Conservation (phyloP, 352 stramenopile species). For the Phytophthora palmivora region DNA sequence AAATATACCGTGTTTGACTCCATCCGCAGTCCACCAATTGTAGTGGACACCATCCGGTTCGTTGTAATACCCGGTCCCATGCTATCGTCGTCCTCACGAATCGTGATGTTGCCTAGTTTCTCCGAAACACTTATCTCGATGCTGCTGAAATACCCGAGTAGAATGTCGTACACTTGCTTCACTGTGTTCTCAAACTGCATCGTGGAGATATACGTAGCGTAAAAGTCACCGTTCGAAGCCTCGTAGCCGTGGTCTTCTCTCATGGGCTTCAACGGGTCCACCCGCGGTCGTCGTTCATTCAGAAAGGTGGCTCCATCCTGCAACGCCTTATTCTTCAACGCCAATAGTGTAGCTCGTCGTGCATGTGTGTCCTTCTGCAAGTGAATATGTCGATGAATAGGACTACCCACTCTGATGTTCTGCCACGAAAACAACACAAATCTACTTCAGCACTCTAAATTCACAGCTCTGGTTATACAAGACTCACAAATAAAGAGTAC, state of each 20-base stretch:
- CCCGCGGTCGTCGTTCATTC: conserved; percentile 22
- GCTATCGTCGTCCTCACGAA: conserved; percentile 56
- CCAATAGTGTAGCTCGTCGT: conserved; percentile 24
- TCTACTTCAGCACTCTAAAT: background rate
- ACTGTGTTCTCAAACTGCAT: conserved; percentile 49
- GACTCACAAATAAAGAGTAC: conserved; percentile 45
- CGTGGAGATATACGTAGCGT: conserved; percentile 32
- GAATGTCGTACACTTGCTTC: conserved; percentile 56
- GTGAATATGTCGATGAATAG: conserved; percentile 39
- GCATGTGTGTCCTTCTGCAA: conserved; percentile 31
- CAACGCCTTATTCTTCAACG: conserved; percentile 38
- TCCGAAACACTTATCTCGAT: conserved; percentile 65
- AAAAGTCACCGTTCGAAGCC: conserved; percentile 37
- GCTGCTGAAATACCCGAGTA: conserved; percentile 43
- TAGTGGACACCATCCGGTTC: conserved; percentile 49
- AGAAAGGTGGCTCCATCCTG: conserved; percentile 38
- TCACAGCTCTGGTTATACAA: background rate
- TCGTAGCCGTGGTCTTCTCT: conserved; percentile 45
- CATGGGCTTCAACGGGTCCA: conserved; percentile 41
- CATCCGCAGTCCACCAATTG: conserved; percentile 34
- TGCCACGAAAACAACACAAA: conserved; percentile 17
- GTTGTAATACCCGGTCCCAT: conserved; percentile 41
- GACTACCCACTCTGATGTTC: conserved; percentile 43
- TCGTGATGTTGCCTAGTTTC: conserved; percentile 52
- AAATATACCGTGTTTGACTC: conserved; percentile 56